phyloP scores from a whole-genome alignment of 306 rosid genomes.

The Coriaria nepalensis region DNA sequence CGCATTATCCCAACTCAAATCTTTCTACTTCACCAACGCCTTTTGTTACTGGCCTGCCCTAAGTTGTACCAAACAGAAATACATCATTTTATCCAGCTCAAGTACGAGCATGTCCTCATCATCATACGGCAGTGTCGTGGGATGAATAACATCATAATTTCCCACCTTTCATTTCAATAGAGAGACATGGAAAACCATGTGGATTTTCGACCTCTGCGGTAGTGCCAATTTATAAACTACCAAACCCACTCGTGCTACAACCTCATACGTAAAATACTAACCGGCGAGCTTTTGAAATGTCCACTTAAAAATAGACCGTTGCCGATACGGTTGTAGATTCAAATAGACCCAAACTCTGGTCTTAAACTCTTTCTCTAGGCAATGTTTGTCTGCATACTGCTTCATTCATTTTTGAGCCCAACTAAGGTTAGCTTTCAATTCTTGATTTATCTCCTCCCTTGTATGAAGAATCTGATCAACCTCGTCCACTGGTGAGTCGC shows the following conservation, averaged over 20 bases:
- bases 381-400: neutral
- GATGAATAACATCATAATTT: no score
- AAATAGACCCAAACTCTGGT: neutral
- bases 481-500: neutral
- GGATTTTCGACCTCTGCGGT: no score
- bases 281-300: neutral
- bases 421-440: no score
- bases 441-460: neutral
- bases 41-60: neutral
- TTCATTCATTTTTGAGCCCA: no score
- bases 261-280: neutral
- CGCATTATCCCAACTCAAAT: neutral
- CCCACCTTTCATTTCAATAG: no score
- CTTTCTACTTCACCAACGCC: neutral
- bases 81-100: neutral
- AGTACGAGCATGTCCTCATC: no score
- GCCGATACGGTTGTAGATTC: neutral
- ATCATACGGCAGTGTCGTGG: no score
- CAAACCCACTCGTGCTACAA: neutral
- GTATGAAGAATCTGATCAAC: neutral
- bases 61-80: neutral
- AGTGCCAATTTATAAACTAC: no score
- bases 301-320: neutral
- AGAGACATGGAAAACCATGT: no score
- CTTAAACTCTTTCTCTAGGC: neutral